Percentiles rank a stretch among this genome's conserved stretches.
These are phyloP conservation scores for Arachnopeziza araneosa DNA, from an alignment of 2,329 filamentous ascomycete genomes.

Conservation along the genomic window DNA sequence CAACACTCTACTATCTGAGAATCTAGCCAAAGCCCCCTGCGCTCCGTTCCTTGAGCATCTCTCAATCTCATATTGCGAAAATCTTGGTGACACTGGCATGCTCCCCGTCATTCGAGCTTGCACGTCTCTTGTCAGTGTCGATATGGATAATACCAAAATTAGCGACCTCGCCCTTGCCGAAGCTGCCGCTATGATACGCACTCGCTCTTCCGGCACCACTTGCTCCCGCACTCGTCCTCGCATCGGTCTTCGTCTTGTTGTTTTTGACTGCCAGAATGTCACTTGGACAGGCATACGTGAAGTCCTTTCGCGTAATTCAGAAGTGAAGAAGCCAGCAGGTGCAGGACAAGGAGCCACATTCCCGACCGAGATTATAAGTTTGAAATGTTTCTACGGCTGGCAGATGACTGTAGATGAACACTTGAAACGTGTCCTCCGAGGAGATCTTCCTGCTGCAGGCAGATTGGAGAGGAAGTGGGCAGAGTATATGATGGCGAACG, in stretches of 20 bases:
- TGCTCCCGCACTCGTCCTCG: constrained; percentile 21
- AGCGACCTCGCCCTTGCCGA: constrained; percentile 82
- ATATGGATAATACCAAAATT: constrained; percentile 90
- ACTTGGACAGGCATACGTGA: constrained; percentile 91
- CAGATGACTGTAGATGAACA: constrained; percentile 95
- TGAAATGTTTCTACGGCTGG: constrained; percentile 95
- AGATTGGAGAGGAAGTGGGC: constrained; percentile 89
- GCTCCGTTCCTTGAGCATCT: constrained; percentile 68
- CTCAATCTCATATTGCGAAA: constrained; percentile 86
- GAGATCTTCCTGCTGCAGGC: constrained; percentile 67
- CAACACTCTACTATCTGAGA: constrained; percentile 65
- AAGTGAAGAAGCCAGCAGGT: constrained; percentile 49
- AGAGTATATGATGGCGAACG: constrained; percentile 86
- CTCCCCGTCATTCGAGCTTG: constrained; percentile 76
- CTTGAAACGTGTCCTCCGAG: constrained; percentile 74
- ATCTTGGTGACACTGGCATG: constrained; percentile 76
- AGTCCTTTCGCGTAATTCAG: constrained; percentile 78
- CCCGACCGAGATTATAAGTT: constrained; percentile 71
- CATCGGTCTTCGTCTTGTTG: constrained; percentile 64
- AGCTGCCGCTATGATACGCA: constrained; percentile 72
- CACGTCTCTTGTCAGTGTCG: constrained; percentile 60
- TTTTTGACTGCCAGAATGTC: constrained; percentile 88
- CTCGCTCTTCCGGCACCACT: constrained; percentile 43
- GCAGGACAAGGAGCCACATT: constrained; percentile 36
- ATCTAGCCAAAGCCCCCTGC: constrained; percentile 72